A percentile compares a stretch with the other conserved stretches of the same genome.
phyloP scores from a whole-genome alignment of 495 filamentous ascomycete genomes.

The Daldinia grandis region DNA sequence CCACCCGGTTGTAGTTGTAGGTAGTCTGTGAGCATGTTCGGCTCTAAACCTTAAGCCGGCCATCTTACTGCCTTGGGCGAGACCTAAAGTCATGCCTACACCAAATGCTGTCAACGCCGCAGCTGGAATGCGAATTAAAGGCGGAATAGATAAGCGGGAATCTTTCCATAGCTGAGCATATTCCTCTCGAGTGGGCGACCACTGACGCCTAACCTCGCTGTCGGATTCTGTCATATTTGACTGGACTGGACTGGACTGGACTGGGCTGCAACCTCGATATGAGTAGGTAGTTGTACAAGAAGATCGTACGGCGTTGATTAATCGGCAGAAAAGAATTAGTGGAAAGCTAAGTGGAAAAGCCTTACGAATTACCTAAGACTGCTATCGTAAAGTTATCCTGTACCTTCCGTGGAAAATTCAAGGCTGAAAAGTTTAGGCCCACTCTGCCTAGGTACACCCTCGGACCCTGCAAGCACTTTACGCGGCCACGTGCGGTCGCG shows the following conservation, averaged over 20 bases:
- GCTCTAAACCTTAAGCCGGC: constrained; percentile 86
- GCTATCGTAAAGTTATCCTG: neutral
- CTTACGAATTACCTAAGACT: neutral
- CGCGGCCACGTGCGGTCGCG: constrained; percentile 36
- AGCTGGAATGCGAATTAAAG: constrained; percentile 67
- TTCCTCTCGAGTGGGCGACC: constrained; percentile 41
- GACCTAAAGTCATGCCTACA: constrained; percentile 73
- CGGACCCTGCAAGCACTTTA: constrained; percentile 14
- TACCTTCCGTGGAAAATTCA: neutral
- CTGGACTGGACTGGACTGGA: constrained; percentile 4
- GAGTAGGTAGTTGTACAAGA: neutral
- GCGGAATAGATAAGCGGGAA: constrained; percentile 68
- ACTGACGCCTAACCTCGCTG: constrained; percentile 11
- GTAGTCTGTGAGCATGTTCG: constrained; percentile 92
- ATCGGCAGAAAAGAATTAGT: neutral
- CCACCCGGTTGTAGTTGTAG: constrained; percentile 83
- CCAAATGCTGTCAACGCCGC: constrained; percentile 66
- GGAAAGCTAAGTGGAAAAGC: constrained; percentile 1
- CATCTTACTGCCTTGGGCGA: constrained; percentile 73
- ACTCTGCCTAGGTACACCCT: neutral
- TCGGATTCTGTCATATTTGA: constrained; percentile 27
- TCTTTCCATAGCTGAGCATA: constrained; percentile 48
- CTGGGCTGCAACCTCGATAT: neutral
- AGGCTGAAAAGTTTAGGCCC: neutral
- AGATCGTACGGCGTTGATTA: neutral